phyloP scores from a whole-genome alignment of 2,329 filamentous ascomycete genomes.

The Aureobasidium namibiae region DNA sequence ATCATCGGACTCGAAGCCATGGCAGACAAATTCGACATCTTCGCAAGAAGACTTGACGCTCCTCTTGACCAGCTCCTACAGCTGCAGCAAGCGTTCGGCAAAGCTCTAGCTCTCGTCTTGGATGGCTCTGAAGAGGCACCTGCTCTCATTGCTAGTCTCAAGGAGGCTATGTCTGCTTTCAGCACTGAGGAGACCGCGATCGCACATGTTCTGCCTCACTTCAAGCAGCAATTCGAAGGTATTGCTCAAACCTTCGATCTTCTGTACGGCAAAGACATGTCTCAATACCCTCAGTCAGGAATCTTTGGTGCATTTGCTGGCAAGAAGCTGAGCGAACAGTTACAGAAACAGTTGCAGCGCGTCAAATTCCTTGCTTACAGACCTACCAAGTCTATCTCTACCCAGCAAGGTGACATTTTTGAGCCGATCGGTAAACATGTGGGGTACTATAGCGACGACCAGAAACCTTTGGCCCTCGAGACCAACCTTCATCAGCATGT shows the following conservation, averaged over 20 bases:
- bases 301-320: not conserved
- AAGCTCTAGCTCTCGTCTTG: conserved; percentile 4
- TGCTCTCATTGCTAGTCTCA: conserved; percentile 24
- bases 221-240: conserved; percentile 36
- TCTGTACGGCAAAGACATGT: conserved; percentile 1
- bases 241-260: conserved; percentile 38
- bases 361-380: conserved; percentile 5
- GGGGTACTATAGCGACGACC: not conserved
- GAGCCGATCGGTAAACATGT: conserved; percentile 5
- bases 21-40: conserved; percentile 37
- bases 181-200: conserved; percentile 15
- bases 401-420: not conserved
- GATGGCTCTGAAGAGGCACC: conserved; percentile 10
- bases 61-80: conserved; percentile 20
- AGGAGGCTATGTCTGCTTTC: conserved; percentile 25
- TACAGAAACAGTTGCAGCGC: not conserved
- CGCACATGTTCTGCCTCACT: conserved; percentile 30
- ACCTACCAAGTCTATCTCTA: conserved; percentile 1
- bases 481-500: not conserved
- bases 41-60: conserved; percentile 18
- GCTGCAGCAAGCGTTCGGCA: conserved; percentile 16
- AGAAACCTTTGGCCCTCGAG: not conserved
- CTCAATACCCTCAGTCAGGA: not conserved
- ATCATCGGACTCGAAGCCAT: conserved; percentile 37
- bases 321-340: not conserved